Percentiles rank a stretch among this genome's conserved stretches.
Evolutionary conservation across 139 green algal genomes (phyloP).

Genomic region (Ettlia oleoabundans): DNA sequence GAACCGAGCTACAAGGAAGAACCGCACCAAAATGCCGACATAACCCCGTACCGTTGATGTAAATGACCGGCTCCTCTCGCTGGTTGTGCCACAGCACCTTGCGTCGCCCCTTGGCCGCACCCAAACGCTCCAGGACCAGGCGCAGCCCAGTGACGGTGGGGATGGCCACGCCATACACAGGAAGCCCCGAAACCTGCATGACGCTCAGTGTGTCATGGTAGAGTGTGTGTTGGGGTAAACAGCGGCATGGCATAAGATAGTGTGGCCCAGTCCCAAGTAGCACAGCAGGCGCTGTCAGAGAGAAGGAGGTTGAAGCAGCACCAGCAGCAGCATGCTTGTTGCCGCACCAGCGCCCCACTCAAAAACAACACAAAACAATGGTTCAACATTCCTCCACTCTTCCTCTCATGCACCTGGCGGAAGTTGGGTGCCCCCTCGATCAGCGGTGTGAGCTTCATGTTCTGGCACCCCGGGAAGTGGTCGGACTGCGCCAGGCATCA

Average conservation of each 20-base stretch:
- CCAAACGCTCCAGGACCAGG: conserved; percentile 79
- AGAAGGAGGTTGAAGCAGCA: not conserved
- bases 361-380: not conserved
- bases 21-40: not conserved
- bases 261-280: not conserved
- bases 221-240: not conserved
- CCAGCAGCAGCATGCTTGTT: not conserved
- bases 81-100: conserved; percentile 95
- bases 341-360: not conserved
- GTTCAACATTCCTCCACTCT: not conserved
- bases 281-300: not conserved
- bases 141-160: conserved; percentile 87
- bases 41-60: conserved; percentile 14
- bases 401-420: conserved; percentile 63
- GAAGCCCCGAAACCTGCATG: conserved; percentile 79
- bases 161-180: conserved; percentile 94
- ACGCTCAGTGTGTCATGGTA: too few species aligned
- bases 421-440: conserved; percentile 96
- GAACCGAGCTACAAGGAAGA: too few species aligned
- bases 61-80: conserved; percentile 92
- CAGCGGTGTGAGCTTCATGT: conserved; percentile 87
- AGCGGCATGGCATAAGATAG: not conserved
- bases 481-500: too few species aligned
- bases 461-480: conserved; percentile 81
- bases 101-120: conserved; percentile 59